Percentiles rank a stretch among this genome's conserved stretches.
Conservation (phyloP, 2,329 filamentous ascomycete species). For the Corynespora cassiicola region DNA sequence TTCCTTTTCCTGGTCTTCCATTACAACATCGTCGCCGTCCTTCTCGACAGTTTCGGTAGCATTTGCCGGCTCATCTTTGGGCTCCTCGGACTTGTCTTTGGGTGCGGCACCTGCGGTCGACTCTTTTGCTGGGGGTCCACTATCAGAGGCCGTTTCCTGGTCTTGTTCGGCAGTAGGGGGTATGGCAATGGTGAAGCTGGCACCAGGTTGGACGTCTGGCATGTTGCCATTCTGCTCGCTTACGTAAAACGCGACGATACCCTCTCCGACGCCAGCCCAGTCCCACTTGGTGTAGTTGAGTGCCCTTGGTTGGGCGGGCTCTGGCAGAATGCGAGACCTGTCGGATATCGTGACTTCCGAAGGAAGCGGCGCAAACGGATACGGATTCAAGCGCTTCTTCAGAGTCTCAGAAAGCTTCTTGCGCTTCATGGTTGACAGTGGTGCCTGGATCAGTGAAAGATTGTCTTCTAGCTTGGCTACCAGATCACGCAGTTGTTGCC, state of each 20-base stretch:
- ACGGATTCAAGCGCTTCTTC: slow-evolving; percentile 62
- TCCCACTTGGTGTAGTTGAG: slow-evolving; percentile 46
- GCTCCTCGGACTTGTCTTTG: slow-evolving; percentile 13
- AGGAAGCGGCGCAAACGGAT: slow-evolving; percentile 48
- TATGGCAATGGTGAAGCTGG: slow-evolving; percentile 50
- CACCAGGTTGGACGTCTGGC: slow-evolving; percentile 40
- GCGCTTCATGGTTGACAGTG: slow-evolving; percentile 56
- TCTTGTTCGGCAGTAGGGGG: slow-evolving; percentile 38
- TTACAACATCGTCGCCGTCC: slow-evolving; percentile 22
- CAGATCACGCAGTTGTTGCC: slow-evolving; percentile 47
- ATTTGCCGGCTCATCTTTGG: slow-evolving; percentile 1
- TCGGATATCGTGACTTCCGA: slow-evolving; percentile 37
- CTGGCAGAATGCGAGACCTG: slow-evolving; percentile 18
- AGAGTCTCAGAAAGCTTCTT: slow-evolving; percentile 60
- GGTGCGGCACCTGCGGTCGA: slow-evolving; percentile 5
- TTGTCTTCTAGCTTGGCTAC: slow-evolving; percentile 61
- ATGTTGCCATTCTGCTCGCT: slow-evolving; percentile 47
- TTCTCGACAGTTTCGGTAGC: slow-evolving; percentile 2
- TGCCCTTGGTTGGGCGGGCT: slow-evolving; percentile 44
- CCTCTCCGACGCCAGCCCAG: slow-evolving; percentile 58
- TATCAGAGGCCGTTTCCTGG: slow-evolving; percentile 14
- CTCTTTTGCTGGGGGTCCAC: slow-evolving; percentile 9
- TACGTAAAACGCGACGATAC: slow-evolving; percentile 52
- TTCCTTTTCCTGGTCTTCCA: slow-evolving; percentile 24
- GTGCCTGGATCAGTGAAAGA: slow-evolving; percentile 60